phyloP scores from a whole-genome alignment of 345 rosid species.

The Xanthoceras sorbifolium region DNA sequence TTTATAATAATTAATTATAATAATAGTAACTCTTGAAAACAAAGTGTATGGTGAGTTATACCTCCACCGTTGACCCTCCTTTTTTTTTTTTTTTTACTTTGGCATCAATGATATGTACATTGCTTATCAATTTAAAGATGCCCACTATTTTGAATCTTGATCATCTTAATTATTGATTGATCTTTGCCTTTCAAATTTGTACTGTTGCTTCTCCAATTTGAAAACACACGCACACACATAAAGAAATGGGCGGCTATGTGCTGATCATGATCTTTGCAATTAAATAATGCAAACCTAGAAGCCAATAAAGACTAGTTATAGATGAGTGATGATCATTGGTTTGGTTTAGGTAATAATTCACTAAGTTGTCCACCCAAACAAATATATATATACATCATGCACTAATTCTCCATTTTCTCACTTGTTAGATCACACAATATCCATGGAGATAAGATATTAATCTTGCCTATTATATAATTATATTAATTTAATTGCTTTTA shows the following conservation, averaged over 20 bases:
- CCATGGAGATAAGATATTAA: constrained; percentile 32
- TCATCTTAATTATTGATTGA: constrained; percentile 8
- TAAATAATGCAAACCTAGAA: constrained; percentile 15
- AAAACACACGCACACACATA: neutral
- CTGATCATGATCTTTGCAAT: constrained; percentile 16
- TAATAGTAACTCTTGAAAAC: neutral
- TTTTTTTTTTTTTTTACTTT: neutral
- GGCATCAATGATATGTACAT: neutral
- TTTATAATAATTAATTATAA: neutral
- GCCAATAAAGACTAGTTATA: neutral
- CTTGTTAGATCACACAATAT: constrained; percentile 35
- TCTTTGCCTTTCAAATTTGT: neutral
- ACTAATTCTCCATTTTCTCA: constrained; percentile 26
- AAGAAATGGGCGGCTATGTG: constrained; percentile 16
- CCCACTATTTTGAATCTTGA: neutral
- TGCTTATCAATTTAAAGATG: constrained; percentile 1
- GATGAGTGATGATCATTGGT: constrained; percentile 26
- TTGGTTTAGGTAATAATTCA: constrained; percentile 28
- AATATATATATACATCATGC: constrained; percentile 23
- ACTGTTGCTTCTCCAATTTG: constrained; percentile 1
- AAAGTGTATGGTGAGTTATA: neutral
- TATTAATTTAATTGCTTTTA: constrained; percentile 19
- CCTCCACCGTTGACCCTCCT: too few relatives aligned
- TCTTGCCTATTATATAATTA: neutral
- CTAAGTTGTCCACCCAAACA: constrained; percentile 17